Base-by-base conservation (phyloP, 31 red algal genomes). In the Porphyra umbilicalis region DNA sequence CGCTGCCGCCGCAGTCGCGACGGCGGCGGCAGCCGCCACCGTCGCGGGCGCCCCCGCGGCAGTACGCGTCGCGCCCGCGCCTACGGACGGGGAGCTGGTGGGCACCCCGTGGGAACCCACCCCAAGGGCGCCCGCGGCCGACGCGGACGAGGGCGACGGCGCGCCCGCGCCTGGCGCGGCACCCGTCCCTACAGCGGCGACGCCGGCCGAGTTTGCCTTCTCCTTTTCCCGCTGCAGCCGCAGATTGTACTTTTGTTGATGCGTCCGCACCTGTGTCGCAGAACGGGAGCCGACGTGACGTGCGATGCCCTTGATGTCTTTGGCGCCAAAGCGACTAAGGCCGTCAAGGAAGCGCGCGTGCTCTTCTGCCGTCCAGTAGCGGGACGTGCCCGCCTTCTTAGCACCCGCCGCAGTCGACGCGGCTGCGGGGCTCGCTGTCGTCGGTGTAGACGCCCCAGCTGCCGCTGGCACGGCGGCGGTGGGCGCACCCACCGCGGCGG, bases 331-430 rank as follows among this genome's bases (percentile, higher is more conserved):
- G 34, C 68, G 32, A 9, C 33, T 14, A 32, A 33, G 35, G 31
- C 34, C 80, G 6, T 71, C 35, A 18, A 82, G 80, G 20, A 82
- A 82, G n/a, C 80, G 39, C 15, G 33, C 39, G 31, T 82, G 80
- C 36, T 82, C 80, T 15, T 35, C 80, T 33, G 33, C 35, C 32
- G 80, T 82, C 80, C 80, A 82, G 35, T 82, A 82, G n/a, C 80
- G 80, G 33, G 80, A 71, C 25, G 57, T 71, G 80, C 86, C 81
- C 9, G 83, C 83, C 83, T 94, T 94, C 81, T 90, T 90, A 35
- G 74, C 79, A 18, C 86, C 34, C 10, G 80, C 2, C n/a, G 80
- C 14, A 29, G 57, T 0, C 2, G 57, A 4, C 2, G 57, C 57
- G 10, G 57, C 20, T 29, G 57, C 11, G 16, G 57, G 25, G 5